Base-by-base conservation (phyloP, 768 basidiomycete genomes). In the Lactarius quietus region DNA sequence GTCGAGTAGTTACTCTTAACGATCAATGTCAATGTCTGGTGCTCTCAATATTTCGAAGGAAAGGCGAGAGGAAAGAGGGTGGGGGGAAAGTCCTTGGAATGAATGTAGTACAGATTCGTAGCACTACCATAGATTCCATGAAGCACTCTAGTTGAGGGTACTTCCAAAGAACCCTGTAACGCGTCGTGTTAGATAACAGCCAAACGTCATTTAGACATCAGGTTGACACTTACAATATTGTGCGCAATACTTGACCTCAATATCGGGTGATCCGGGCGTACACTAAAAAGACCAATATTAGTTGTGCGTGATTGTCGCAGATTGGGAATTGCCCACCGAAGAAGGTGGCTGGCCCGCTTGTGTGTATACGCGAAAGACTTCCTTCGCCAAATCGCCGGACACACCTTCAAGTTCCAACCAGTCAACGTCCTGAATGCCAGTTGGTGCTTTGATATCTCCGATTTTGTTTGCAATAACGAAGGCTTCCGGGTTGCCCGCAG, bases 341-440 rank as follows among this genome's bases (percentile, higher is more conserved):
- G 45, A 4, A 17, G 67, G 63, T 12, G 67, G 67, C 45, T 65
- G 45, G n/a, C 69, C 69, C 15, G 17, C 33, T 7, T n/a, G n/a
- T 17, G 69, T 70, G 31, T 38, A 15, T 9, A 70, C 57, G n/a
- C 69, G 55, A 43, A 62, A 68, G n/a, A 70, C 35, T 26, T 36
- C 23, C 2, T 15, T 31, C 9, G 67, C 69, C 10, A 68, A 36
- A 2, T 62, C 0, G 10, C 69, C 69, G 26, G 33, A 15, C 17
- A 38, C 23, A 15, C 5, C 15, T 17, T 54, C 45, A 17, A 70
- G 58, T 9, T 48, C 35, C 26, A 70, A 9, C 69, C 67, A 70
- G 28, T 68, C 63, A 31, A 70, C 3, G 51, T 70, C 51, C 12
- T 29, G 10, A 6, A 1, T 0, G 23, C 56, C 12, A 2, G 69